phyloP scores from a whole-genome alignment of 495 filamentous ascomycete genomes.

The Neurospora cerealis region DNA sequence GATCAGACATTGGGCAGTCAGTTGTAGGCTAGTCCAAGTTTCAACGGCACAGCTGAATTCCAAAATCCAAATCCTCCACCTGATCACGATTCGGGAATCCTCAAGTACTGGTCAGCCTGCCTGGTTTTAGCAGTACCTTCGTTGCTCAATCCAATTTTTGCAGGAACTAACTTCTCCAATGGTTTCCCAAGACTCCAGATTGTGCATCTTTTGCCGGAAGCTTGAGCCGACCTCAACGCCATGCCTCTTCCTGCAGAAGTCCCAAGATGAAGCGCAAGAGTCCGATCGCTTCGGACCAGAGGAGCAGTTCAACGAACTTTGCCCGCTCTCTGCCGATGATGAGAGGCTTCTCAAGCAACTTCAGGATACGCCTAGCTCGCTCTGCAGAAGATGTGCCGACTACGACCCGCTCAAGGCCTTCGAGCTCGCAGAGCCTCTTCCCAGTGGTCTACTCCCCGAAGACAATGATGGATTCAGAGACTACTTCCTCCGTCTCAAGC shows the following conservation, averaged over 20 bases:
- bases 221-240: neutral
- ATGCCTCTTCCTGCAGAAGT: neutral
- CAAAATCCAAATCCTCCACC: too few species aligned
- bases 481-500: neutral
- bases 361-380: neutral
- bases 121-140: too few species aligned
- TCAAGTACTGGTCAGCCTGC: too few species aligned
- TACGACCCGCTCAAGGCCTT: slow-evolving; percentile 3
- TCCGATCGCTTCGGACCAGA: too few species aligned
- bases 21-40: too few species aligned
- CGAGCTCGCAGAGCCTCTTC: neutral
- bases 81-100: too few species aligned
- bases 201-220: slow-evolving; percentile 8
- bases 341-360: neutral
- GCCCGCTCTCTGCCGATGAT: neutral
- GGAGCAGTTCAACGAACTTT: neutral
- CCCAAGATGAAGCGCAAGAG: too few species aligned
- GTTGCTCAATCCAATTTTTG: too few species aligned
- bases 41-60: too few species aligned
- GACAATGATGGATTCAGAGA: neutral
- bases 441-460: neutral
- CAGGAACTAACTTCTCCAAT: too few species aligned
- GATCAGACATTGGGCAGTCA: too few species aligned
- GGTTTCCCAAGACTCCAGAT: neutral
- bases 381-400: slow-evolving; percentile 7